Conservation (phyloP, 2,329 filamentous ascomycete species). For the Biscogniauxia mediterranea region DNA sequence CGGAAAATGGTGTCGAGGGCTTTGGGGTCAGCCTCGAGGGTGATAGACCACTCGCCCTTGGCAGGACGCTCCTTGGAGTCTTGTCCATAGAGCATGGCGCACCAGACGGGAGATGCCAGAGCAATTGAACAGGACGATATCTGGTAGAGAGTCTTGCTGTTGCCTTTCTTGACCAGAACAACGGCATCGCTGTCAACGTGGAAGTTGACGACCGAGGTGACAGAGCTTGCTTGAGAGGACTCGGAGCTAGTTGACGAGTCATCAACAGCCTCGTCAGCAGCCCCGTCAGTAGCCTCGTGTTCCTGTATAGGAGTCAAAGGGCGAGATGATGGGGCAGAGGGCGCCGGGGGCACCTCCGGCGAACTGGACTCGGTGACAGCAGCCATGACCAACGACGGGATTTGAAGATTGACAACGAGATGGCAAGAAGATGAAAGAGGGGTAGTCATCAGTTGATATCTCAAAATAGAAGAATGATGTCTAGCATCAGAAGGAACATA, state of each 20-base stretch:
- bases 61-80: background rate
- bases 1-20: slow-evolving; percentile 20
- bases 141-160: slow-evolving; percentile 7
- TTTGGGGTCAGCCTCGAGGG: slow-evolving; percentile 15
- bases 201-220: slow-evolving; percentile 5
- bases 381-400: background rate
- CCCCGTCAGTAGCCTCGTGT: background rate
- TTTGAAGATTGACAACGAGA: background rate
- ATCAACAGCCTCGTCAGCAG: too few species aligned
- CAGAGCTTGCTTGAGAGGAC: slow-evolving; percentile 8
- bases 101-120: slow-evolving; percentile 23
- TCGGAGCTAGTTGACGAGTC: background rate
- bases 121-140: slow-evolving; percentile 19
- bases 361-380: background rate
- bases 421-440: too few species aligned
- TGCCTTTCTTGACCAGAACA: slow-evolving; percentile 2
- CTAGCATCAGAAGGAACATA: too few species aligned
- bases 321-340: background rate
- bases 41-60: slow-evolving; percentile 10
- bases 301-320: slow-evolving; percentile 1
- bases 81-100: slow-evolving; percentile 14
- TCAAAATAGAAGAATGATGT: too few species aligned
- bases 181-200: slow-evolving; percentile 12
- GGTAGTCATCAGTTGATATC: too few species aligned
- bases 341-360: background rate